Evolutionary conservation across 2,329 filamentous ascomycete genomes (phyloP).

Genomic region (Fusarium albosuccineum): DNA sequence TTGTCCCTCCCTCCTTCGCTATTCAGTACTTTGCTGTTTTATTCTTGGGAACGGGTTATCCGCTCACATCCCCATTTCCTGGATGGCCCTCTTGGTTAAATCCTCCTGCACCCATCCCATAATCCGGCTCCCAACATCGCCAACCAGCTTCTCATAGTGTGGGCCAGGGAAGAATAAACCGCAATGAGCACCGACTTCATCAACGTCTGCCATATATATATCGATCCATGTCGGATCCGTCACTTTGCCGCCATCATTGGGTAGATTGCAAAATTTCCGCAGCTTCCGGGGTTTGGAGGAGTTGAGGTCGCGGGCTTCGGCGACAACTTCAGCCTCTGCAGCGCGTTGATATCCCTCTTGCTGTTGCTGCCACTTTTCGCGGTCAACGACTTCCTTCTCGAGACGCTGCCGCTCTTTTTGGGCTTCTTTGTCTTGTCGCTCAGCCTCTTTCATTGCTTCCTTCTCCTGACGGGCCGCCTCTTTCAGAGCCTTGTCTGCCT

Average conservation of each 20-base stretch:
- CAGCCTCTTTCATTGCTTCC: slow-evolving; percentile 46
- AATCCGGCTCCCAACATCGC: slow-evolving; percentile 76
- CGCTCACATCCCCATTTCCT: slow-evolving; percentile 41
- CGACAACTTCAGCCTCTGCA: slow-evolving; percentile 19
- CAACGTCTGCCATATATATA: slow-evolving; percentile 84
- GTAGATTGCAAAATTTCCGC: slow-evolving; percentile 84
- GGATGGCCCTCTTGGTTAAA: slow-evolving; percentile 57
- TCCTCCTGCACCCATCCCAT: slow-evolving; percentile 78
- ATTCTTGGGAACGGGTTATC: background rate
- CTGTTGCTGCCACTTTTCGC: slow-evolving; percentile 32
- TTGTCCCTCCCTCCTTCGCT: background rate
- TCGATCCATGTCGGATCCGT: slow-evolving; percentile 81
- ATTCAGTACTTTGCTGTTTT: background rate
- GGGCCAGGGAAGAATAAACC: slow-evolving; percentile 81
- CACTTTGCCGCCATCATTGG: slow-evolving; percentile 65
- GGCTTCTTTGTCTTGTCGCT: slow-evolving; percentile 48
- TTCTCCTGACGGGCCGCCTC: slow-evolving; percentile 48
- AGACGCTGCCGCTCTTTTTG: slow-evolving; percentile 37
- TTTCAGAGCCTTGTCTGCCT: slow-evolving; percentile 50
- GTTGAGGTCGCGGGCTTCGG: slow-evolving; percentile 25
- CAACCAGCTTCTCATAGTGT: slow-evolving; percentile 82
- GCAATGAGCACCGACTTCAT: slow-evolving; percentile 88
- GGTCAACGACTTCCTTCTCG: slow-evolving; percentile 20
- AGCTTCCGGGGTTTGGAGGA: slow-evolving; percentile 63
- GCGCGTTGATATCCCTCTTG: slow-evolving; percentile 4